A percentile compares a stretch with the other conserved stretches of the same genome.
phyloP scores from a whole-genome alignment of 345 rosid genomes.

The Erodium maritimum region DNA sequence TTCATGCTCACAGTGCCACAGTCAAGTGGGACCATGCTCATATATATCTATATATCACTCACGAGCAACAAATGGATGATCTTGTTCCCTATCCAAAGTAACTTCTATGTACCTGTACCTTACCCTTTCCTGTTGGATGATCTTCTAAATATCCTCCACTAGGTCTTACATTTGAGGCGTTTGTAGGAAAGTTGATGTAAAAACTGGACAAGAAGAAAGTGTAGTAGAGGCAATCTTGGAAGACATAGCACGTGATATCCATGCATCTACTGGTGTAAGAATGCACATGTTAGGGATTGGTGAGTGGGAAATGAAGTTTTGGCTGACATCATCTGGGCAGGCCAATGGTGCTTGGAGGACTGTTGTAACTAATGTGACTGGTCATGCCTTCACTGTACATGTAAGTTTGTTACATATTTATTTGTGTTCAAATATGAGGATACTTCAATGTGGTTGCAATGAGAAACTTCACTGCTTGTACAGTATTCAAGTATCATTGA shows the following conservation, averaged over 20 bases:
- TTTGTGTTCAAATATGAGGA: background rate
- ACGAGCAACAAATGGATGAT: constrained; percentile 80
- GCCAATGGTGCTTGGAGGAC: constrained; percentile 98
- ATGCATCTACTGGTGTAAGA: constrained; percentile 67
- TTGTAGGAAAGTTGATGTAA: constrained; percentile 72
- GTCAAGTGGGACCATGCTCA: constrained; percentile 78
- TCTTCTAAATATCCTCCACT: background rate
- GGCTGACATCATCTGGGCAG: constrained; percentile 71
- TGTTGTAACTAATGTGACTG: constrained; percentile 75
- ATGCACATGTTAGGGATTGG: constrained; percentile 88
- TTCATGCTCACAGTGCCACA: constrained; percentile 72
- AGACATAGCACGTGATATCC: constrained; percentile 67
- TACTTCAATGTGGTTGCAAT: background rate
- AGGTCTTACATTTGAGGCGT: constrained; percentile 16
- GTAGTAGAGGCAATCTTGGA: constrained; percentile 60
- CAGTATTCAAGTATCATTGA: background rate
- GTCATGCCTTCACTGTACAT: constrained; percentile 82
- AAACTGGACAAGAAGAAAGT: constrained; percentile 57
- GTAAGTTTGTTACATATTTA: constrained; percentile 32
- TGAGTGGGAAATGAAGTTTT: constrained; percentile 97
- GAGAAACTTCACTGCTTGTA: background rate
- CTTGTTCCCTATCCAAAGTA: constrained; percentile 84
- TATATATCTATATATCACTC: constrained; percentile 83
- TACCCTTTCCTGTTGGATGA: background rate
- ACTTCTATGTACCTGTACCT: constrained; percentile 1